Evolutionary conservation across 2,329 filamentous ascomycete genomes (phyloP).

Genomic region (Calonectria fujianensis): DNA sequence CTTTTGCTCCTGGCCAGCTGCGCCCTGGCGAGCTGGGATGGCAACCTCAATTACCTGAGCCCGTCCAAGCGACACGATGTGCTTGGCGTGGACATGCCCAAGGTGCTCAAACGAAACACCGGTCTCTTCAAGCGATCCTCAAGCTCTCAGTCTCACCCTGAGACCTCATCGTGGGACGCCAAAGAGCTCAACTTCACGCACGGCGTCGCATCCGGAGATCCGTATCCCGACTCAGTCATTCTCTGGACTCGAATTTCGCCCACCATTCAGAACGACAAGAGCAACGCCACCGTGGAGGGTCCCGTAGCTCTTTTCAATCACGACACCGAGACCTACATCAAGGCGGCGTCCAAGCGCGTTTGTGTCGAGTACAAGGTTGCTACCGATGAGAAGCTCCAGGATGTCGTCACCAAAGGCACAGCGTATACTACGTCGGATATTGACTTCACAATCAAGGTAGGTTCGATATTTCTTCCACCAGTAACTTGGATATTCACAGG

Average conservation of each 20-base stretch:
- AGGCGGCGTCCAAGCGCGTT: slow-evolving; percentile 18
- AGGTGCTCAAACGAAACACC: slow-evolving; percentile 4
- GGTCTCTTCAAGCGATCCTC: not conserved
- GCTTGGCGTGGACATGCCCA: slow-evolving; percentile 79
- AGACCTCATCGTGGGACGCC: not conserved
- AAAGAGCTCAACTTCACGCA: slow-evolving; percentile 17
- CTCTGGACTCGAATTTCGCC: slow-evolving; percentile 10
- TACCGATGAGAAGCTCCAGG: slow-evolving; percentile 1
- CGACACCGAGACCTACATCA: slow-evolving; percentile 4
- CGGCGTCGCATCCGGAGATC: slow-evolving; percentile 6
- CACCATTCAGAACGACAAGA: slow-evolving; percentile 13
- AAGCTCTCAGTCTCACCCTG: not conserved
- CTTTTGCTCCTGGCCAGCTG: slow-evolving; percentile 19
- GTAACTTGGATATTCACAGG: not conserved
- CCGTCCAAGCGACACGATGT: slow-evolving; percentile 78
- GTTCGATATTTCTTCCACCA: not conserved
- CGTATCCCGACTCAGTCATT: slow-evolving; percentile 9
- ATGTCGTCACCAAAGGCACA: slow-evolving; percentile 11
- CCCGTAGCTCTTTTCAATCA: slow-evolving; percentile 1
- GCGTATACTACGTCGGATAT: slow-evolving; percentile 19
- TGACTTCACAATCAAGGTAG: slow-evolving; percentile 11
- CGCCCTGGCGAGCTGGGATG: slow-evolving; percentile 41
- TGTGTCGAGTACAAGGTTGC: slow-evolving; percentile 11
- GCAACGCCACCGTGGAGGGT: not conserved
- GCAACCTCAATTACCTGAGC: slow-evolving; percentile 80